Conservation (phyloP, 2,329 filamentous ascomycete genomes). For the Diaporthe ampelina region DNA sequence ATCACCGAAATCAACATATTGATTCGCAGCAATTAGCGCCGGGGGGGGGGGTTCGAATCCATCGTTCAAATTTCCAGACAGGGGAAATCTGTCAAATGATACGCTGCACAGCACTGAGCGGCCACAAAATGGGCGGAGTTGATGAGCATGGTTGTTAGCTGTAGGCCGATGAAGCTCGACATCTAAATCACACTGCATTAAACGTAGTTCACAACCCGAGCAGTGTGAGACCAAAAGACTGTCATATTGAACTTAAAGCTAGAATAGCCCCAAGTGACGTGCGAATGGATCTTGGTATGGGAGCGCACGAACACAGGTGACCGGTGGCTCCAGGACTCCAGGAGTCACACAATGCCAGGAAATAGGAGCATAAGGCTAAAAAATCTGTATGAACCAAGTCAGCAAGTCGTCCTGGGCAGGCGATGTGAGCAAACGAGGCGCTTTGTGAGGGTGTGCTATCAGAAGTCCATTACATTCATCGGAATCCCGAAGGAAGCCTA, state of each 20-base stretch:
- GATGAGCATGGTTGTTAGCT: neutral
- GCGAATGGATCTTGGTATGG: neutral
- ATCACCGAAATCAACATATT: neutral
- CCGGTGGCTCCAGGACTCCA: neutral
- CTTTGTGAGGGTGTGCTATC: constrained; percentile 57
- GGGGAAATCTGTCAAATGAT: neutral
- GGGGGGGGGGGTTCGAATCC: neutral
- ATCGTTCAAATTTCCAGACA: too few relatives aligned
- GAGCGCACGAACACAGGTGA: too few relatives aligned
- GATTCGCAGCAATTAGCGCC: neutral
- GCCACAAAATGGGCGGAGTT: neutral
- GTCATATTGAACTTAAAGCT: constrained; percentile 5
- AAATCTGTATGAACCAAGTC: neutral
- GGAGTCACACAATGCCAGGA: neutral
- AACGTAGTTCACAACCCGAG: neutral
- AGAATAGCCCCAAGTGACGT: neutral
- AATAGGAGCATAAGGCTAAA: neutral
- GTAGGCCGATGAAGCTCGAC: too few relatives aligned
- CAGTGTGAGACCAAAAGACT: too few relatives aligned
- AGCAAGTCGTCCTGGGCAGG: constrained; percentile 1
- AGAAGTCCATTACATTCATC: constrained; percentile 93
- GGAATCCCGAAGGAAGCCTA: constrained; percentile 72
- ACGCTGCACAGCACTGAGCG: constrained; percentile 16
- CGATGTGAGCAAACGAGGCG: constrained; percentile 17
- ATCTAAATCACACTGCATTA: neutral